Evolutionary conservation across 805 yeast genomes (phyloP), one percentile per base, ranked within the genome.

Genomic region (Cyberlindnera galapagoensis): DNA sequence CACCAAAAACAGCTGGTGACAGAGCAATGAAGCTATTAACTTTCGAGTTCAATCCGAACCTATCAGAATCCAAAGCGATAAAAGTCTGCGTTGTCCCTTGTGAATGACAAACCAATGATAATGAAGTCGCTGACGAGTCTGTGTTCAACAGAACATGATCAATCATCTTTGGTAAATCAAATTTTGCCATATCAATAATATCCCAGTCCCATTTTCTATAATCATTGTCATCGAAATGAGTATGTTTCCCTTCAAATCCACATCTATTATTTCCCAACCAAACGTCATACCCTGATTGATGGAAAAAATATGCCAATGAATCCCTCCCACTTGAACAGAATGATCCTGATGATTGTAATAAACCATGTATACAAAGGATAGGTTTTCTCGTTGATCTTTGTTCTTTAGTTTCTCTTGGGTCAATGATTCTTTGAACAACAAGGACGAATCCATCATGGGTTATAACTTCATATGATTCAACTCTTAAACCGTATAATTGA

Each of bases 241-340:
- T 56, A 60, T 88, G 95, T 31, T 67, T 60, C 1, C 94, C 83
- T 24, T 71, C 63, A 51, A 88, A 82, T 6, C 95, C 94, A 43
- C 95, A 80, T 40, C 98, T 60, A 51, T 87, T 88, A 50, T 87
- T 85, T 1, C 95, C 96, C 34, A 87, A 54, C 96, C 96, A 87
- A 7, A 87, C 86, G 45, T 87, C 96, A 48, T 68, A 84, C 0
- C 92, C 88, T 17, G 63, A 56, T 20, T 63, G 59, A 23, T 58
- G 56, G 30, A 65, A 65, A 50, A 64, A 68, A 52, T 67, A 74
- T 0, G 90, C 92, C 26, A 92, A 57, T 9, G 95, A 80, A 38
- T 80, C 74, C 35, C 69, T 65, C 0, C 97, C 98, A n/a, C 83
- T 63, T 0, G 95, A 79, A 18, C 90, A 68, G 54, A 71, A 90